Evolutionary conservation across 106 monocot species (phyloP), one percentile per base, ranked within the genome.

Genomic region (Dendrobium officinale): DNA sequence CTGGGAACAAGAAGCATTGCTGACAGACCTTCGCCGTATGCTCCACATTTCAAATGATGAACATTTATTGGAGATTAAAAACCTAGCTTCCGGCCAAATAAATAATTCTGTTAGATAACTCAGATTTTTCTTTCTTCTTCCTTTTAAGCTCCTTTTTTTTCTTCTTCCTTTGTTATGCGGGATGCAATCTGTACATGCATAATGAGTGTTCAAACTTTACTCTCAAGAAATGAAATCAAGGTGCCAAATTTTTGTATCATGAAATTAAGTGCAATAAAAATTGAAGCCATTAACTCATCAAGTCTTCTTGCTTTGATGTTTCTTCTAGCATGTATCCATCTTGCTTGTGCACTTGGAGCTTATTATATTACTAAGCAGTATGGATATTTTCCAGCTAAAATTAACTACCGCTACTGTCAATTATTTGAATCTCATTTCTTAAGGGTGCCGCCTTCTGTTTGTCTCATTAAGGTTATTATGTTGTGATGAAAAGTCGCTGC

Each of bases 21-120:
- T 94, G 81, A 86, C 91, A 66, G 80, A 94, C 48, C 91, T 94
- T 31, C 91, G 91, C 17, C 77, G 85, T 67, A 48, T 61, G 72
- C 89, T 89, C 43, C 85, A 94, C 55, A 87, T 94, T 83, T 89
- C 94, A 66, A 85, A 82, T 86, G 94, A 91, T 82, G 94, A 94
- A 77, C 91, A 91, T 77, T 67, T 85, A 81, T 74, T 58, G 58
- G 87, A 84, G 86, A 68, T 91, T 75, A 89, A 81, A 80, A 78
- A 88, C 80, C 70, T 93, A 42, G 42, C 5, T 22, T 27, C n/a
- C 51, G n/a, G 15, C 22, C 11, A 26, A 67, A 70, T 33, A 33
- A 70, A 70, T 70, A 11, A 15, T 70, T 37, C 15, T 70, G 37
- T 70, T 70, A 70, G 11, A 70, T 37, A 70, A 15, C 24, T 70